Conservation (phyloP, 345 rosid species). For the Ceriops decandra region DNA sequence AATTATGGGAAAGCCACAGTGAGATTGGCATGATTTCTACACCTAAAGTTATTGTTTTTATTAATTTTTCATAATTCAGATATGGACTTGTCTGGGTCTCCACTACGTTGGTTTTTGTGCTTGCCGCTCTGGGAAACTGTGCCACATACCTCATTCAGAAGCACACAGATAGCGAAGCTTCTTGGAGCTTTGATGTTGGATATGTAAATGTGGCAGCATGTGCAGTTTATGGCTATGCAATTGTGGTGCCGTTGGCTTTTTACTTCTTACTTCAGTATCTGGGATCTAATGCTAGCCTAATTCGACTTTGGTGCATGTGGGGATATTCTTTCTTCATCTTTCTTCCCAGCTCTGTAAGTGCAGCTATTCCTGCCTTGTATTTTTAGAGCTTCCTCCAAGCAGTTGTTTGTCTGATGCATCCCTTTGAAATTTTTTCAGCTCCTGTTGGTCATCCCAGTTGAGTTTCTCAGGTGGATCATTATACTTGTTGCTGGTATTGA, state of each 20-base stretch:
- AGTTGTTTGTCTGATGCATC: slow-evolving; percentile 11
- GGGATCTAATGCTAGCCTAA: slow-evolving; percentile 76
- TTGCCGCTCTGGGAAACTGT: slow-evolving; percentile 79
- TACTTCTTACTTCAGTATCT: slow-evolving; percentile 77
- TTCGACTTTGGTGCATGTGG: slow-evolving; percentile 94
- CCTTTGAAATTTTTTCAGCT: slow-evolving; percentile 43
- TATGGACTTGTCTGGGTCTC: slow-evolving; percentile 92
- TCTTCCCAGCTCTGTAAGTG: slow-evolving; percentile 63
- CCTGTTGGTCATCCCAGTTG: slow-evolving; percentile 73
- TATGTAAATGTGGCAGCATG: slow-evolving; percentile 66
- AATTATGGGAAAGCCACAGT: not conserved
- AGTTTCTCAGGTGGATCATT: slow-evolving; percentile 76
- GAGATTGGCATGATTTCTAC: not conserved
- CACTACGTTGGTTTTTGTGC: slow-evolving; percentile 79
- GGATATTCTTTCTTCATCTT: slow-evolving; percentile 89
- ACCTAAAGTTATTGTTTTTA: not conserved
- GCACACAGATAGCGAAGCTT: slow-evolving; percentile 37
- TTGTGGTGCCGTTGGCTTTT: slow-evolving; percentile 75
- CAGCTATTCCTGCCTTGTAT: not conserved
- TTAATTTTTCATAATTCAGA: slow-evolving; percentile 36
- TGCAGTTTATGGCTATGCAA: slow-evolving; percentile 63
- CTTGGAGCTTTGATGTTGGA: slow-evolving; percentile 88
- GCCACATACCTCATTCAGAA: slow-evolving; percentile 79
- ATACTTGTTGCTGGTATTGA: slow-evolving; percentile 63
- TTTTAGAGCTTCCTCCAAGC: not conserved